Evolutionary conservation across 352 stramenopile species (phyloP).

Genomic region (Pythium inflatum): DNA sequence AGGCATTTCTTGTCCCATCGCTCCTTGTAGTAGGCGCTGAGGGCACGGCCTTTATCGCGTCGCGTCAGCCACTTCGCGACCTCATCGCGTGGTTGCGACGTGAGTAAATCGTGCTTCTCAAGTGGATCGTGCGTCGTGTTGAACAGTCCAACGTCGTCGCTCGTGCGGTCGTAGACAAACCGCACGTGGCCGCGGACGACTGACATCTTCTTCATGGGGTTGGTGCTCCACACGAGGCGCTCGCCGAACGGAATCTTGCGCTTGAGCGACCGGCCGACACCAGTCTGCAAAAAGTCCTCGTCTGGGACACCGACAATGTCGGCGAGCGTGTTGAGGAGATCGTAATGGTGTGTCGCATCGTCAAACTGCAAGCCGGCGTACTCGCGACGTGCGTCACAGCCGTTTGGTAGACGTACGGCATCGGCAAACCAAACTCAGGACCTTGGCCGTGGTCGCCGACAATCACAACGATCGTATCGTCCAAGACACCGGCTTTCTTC

Average conservation of each 20-base stretch:
- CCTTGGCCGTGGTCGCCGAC: conserved; percentile 69
- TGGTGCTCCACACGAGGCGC: conserved; percentile 57
- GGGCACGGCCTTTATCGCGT: conserved; percentile 40
- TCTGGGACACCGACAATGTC: conserved; percentile 64
- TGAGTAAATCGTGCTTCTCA: conserved; percentile 44
- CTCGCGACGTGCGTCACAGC: conserved; percentile 47
- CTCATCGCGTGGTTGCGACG: conserved; percentile 27
- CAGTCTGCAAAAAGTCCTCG: conserved; percentile 55
- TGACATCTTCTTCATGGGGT: conserved; percentile 57
- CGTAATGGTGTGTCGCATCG: conserved; percentile 42
- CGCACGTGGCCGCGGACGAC: conserved; percentile 56
- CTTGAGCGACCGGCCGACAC: conserved; percentile 66
- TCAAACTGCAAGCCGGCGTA: conserved; percentile 40
- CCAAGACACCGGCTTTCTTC: conserved; percentile 41
- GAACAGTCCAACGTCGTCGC: conserved; percentile 52
- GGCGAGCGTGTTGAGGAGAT: conserved; percentile 67
- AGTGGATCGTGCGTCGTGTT: conserved; percentile 50
- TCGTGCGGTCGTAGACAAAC: conserved; percentile 61
- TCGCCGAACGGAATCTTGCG: conserved; percentile 37
- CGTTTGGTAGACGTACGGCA: conserved; percentile 57
- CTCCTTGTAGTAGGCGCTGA: conserved; percentile 58
- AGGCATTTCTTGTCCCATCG: conserved; percentile 55
- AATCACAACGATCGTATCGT: conserved; percentile 70
- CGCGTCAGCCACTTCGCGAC: conserved; percentile 32
- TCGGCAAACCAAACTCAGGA: conserved; percentile 48